These are phyloP conservation scores for Ascochyta viciae-villosae DNA, from an alignment of 2,329 filamentous ascomycete species.

Conservation along the genomic window DNA sequence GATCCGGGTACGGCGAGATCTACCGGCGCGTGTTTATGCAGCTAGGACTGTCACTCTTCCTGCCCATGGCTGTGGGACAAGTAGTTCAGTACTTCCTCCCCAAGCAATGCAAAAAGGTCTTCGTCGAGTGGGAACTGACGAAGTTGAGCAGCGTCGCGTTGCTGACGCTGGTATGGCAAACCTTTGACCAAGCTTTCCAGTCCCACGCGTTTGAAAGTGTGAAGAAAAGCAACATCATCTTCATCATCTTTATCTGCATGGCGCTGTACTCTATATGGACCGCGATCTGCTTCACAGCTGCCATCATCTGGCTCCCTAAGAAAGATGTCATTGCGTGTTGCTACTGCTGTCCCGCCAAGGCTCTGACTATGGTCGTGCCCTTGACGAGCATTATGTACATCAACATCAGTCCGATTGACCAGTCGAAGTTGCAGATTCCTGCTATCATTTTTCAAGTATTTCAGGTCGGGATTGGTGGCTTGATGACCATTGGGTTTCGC, in stretches of 20 bases:
- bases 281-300: conserved; percentile 64
- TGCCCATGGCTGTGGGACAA: conserved; percentile 71
- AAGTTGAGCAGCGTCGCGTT: conserved; percentile 56
- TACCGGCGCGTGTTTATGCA: conserved; percentile 73
- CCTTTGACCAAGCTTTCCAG: conserved; percentile 70
- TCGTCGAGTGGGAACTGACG: conserved; percentile 53
- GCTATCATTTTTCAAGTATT: conserved; percentile 64
- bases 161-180: conserved; percentile 67
- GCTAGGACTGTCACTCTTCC: conserved; percentile 69
- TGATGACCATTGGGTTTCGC: conserved; percentile 53
- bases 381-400: conserved; percentile 72
- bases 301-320: conserved; percentile 61
- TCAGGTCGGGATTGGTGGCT: conserved; percentile 52
- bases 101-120: conserved; percentile 62
- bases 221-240: conserved; percentile 67
- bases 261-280: conserved; percentile 69
- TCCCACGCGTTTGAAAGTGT: conserved; percentile 67
- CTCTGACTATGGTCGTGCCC: conserved; percentile 73
- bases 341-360: conserved; percentile 77
- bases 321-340: conserved; percentile 73
- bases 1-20: conserved; percentile 64
- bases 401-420: conserved; percentile 60
- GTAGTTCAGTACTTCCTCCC: conserved; percentile 63
- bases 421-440: conserved; percentile 68
- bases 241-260: conserved; percentile 73